Conservation (phyloP, 768 basidiomycete genomes). For the Floccularia luteovirens region DNA sequence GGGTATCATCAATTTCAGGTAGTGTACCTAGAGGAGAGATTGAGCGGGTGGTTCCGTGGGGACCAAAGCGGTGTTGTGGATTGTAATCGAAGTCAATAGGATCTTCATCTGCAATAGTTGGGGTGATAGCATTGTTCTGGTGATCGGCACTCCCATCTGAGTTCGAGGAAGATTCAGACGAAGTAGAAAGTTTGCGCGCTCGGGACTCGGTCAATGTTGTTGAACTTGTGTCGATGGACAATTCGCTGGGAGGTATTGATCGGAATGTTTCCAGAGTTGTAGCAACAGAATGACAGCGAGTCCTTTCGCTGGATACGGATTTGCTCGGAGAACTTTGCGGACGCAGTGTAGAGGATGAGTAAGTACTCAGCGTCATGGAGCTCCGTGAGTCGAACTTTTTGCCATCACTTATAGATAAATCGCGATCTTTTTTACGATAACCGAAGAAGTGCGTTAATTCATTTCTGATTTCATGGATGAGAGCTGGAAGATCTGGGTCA, state of each 20-base stretch:
- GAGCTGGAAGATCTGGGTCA: conserved; percentile 49
- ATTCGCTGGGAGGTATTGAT: too few species aligned
- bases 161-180: conserved; percentile 35
- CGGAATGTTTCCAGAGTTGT: too few species aligned
- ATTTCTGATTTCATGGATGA: conserved; percentile 58
- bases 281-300: too few species aligned
- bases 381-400: conserved; percentile 20
- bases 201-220: too few species aligned
- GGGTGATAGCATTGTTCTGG: conserved; percentile 17
- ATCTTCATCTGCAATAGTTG: conserved; percentile 29
- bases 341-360: conserved; percentile 51
- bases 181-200: too few species aligned
- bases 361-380: conserved; percentile 46
- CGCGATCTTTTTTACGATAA: conserved; percentile 67
- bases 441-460: conserved; percentile 73
- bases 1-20: conserved; percentile 39
- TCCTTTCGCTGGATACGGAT: too few species aligned
- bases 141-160: conserved; percentile 28
- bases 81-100: conserved; percentile 36
- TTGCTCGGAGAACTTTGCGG: too few species aligned
- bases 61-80: conserved; percentile 20
- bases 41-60: conserved; percentile 20
- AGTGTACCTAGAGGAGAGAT: conserved; percentile 34
- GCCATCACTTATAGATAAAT: conserved; percentile 39
- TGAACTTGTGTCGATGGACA: too few species aligned